Percentiles rank a stretch among this genome's conserved stretches.
These are phyloP conservation scores for Boletus vinaceobasis DNA, from an alignment of 768 basidiomycete genomes.

Conservation along the genomic window DNA sequence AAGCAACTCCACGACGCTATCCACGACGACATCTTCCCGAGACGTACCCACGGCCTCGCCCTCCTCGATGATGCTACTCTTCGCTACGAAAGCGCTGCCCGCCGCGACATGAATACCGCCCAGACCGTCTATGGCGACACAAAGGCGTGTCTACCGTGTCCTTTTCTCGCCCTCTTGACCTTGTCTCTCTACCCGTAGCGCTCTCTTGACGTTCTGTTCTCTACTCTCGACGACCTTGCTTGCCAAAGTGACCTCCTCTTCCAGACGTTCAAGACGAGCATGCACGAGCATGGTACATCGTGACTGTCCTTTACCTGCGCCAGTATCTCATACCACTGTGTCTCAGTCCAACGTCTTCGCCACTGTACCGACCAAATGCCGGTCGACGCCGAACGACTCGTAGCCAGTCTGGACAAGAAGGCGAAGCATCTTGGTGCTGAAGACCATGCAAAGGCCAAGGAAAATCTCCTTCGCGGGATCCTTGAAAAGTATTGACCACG, in stretches of 20 bases:
- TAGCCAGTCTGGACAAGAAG: slow-evolving; percentile 53
- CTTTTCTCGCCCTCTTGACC: slow-evolving; percentile 10
- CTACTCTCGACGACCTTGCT: slow-evolving; percentile 48
- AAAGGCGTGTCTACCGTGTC: slow-evolving; percentile 38
- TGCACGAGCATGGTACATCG: slow-evolving; percentile 48
- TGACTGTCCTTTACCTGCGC: neutral
- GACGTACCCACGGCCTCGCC: slow-evolving; percentile 40
- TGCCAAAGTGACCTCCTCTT: slow-evolving; percentile 49
- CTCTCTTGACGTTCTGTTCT: slow-evolving; percentile 39
- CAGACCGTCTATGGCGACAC: slow-evolving; percentile 37
- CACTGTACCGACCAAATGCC: slow-evolving; percentile 45
- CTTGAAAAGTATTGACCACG: slow-evolving; percentile 30
- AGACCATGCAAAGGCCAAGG: slow-evolving; percentile 33
- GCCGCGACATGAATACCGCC: slow-evolving; percentile 44
- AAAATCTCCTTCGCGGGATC: slow-evolving; percentile 33
- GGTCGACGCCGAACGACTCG: slow-evolving; percentile 48
- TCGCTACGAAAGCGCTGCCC: slow-evolving; percentile 43
- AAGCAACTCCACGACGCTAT: slow-evolving; percentile 35
- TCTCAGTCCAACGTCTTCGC: slow-evolving; percentile 44
- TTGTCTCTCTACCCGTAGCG: slow-evolving; percentile 31
- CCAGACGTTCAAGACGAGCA: slow-evolving; percentile 40
- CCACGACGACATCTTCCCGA: slow-evolving; percentile 32
- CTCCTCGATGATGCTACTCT: slow-evolving; percentile 56
- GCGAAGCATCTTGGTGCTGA: slow-evolving; percentile 38
- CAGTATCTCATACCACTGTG: slow-evolving; percentile 6